Evolutionary conservation across 2,329 filamentous ascomycete genomes (phyloP).

Genomic region (Tolypocladium tropicale): DNA sequence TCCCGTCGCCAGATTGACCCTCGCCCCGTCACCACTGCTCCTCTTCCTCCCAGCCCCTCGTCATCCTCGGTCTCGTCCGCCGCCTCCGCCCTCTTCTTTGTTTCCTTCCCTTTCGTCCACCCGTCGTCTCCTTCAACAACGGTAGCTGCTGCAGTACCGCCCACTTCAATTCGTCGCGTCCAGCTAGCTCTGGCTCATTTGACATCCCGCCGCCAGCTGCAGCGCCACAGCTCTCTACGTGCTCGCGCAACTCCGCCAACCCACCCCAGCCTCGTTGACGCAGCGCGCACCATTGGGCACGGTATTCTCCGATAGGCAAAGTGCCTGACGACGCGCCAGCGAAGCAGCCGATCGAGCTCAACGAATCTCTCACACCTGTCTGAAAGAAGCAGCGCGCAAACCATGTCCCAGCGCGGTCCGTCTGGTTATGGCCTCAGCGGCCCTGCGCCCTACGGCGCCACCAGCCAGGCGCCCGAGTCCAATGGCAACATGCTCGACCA

Average conservation of each 20-base stretch:
- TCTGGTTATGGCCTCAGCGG: constrained; percentile 77
- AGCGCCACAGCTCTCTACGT: background rate
- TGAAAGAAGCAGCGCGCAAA: background rate
- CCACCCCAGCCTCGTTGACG: background rate
- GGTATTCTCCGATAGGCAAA: background rate
- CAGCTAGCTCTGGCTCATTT: background rate
- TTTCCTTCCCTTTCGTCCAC: background rate
- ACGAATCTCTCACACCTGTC: background rate
- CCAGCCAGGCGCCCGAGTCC: constrained; percentile 43
- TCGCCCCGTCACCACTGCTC: background rate
- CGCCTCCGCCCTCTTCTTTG: background rate
- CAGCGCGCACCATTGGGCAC: background rate
- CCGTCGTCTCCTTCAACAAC: background rate
- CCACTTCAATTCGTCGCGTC: background rate
- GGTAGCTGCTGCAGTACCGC: background rate
- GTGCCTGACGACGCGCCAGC: background rate
- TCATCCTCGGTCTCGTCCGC: constrained; percentile 1
- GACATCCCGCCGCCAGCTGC: background rate
- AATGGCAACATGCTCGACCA: constrained; percentile 59
- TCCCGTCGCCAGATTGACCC: background rate
- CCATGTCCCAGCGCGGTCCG: constrained; percentile 45
- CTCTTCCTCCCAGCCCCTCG: background rate
- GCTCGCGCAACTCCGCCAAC: background rate
- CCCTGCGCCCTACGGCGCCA: constrained; percentile 55
- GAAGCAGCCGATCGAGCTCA: background rate